phyloP scores from a whole-genome alignment of 352 stramenopile genomes.

The Globisporangium iwayamae region DNA sequence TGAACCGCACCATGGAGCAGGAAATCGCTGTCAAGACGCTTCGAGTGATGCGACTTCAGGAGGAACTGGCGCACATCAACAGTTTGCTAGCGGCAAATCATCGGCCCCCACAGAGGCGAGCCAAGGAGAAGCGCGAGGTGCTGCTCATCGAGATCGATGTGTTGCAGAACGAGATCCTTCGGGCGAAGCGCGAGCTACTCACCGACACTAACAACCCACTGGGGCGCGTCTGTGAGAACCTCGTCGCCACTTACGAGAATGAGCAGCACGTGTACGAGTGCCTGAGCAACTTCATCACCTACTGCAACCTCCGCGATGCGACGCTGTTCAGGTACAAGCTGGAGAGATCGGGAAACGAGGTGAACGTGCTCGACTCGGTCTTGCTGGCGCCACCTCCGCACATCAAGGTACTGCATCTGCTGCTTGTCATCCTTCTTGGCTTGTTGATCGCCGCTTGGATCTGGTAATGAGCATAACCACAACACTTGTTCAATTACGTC shows the following conservation, averaged over 20 bases:
- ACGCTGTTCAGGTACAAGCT: constrained; percentile 51
- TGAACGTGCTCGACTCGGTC: constrained; percentile 60
- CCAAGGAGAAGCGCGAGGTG: constrained; percentile 19
- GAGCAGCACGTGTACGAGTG: constrained; percentile 73
- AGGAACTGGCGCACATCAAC: constrained; percentile 25
- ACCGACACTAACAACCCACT: constrained; percentile 43
- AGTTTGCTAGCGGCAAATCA: background rate
- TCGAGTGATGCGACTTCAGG: constrained; percentile 38
- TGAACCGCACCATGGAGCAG: constrained; percentile 63
- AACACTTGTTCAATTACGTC: background rate
- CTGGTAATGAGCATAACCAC: background rate
- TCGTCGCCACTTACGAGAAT: constrained; percentile 68
- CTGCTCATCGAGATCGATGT: constrained; percentile 60
- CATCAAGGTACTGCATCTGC: constrained; percentile 30
- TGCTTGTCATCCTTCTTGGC: background rate
- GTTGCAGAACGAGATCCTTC: constrained; percentile 38
- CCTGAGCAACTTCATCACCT: constrained; percentile 55
- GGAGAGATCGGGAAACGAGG: constrained; percentile 44
- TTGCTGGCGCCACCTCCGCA: constrained; percentile 42
- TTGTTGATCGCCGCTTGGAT: background rate
- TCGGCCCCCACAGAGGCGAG: constrained; percentile 9
- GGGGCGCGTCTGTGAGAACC: constrained; percentile 46
- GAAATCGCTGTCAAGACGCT: constrained; percentile 58
- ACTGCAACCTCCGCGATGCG: constrained; percentile 40
- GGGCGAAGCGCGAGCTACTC: constrained; percentile 52